phyloP scores from a whole-genome alignment of 495 filamentous ascomycete genomes.

The Penicillium maclennaniae region DNA sequence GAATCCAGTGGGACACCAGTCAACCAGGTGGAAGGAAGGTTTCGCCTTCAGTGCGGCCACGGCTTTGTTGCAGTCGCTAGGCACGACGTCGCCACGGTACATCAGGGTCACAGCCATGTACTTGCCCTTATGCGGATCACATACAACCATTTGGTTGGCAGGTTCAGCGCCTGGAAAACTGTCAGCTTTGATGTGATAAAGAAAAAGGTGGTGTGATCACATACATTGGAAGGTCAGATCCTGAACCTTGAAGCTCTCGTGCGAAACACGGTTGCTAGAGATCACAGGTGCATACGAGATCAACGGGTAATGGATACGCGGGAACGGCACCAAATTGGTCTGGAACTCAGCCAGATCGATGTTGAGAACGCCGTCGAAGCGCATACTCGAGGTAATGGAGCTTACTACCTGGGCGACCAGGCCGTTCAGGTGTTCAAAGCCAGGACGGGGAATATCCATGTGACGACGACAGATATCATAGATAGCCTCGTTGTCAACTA shows the following conservation, averaged over 20 bases:
- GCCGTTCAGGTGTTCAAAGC: slow-evolving; percentile 85
- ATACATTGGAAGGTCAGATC: slow-evolving; percentile 85
- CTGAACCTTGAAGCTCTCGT: slow-evolving; percentile 88
- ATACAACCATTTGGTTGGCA: slow-evolving; percentile 96
- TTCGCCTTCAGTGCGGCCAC: slow-evolving; percentile 82
- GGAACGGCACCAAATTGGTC: slow-evolving; percentile 89
- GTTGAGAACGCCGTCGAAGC: slow-evolving; percentile 87
- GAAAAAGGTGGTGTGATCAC: slow-evolving; percentile 12
- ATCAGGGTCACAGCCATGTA: slow-evolving; percentile 91
- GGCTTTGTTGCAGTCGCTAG: slow-evolving; percentile 76
- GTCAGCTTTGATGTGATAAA: slow-evolving; percentile 1
- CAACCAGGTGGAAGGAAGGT: slow-evolving; percentile 84
- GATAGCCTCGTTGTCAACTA: slow-evolving; percentile 90
- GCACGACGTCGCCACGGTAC: slow-evolving; percentile 87
- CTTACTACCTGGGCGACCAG: slow-evolving; percentile 89
- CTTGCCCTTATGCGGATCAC: slow-evolving; percentile 86
- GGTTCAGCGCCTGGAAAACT: slow-evolving; percentile 68
- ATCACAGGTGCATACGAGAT: slow-evolving; percentile 89
- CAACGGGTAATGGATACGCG: slow-evolving; percentile 86
- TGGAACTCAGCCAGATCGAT: slow-evolving; percentile 94
- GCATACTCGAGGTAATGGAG: slow-evolving; percentile 85
- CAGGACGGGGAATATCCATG: slow-evolving; percentile 80
- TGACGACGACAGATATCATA: slow-evolving; percentile 91
- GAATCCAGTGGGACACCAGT: slow-evolving; percentile 96
- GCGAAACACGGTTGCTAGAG: slow-evolving; percentile 72